These are phyloP conservation scores for Pterulicium gracile DNA, from an alignment of 1,284 basidiomycete genomes.

Conservation along the genomic window DNA sequence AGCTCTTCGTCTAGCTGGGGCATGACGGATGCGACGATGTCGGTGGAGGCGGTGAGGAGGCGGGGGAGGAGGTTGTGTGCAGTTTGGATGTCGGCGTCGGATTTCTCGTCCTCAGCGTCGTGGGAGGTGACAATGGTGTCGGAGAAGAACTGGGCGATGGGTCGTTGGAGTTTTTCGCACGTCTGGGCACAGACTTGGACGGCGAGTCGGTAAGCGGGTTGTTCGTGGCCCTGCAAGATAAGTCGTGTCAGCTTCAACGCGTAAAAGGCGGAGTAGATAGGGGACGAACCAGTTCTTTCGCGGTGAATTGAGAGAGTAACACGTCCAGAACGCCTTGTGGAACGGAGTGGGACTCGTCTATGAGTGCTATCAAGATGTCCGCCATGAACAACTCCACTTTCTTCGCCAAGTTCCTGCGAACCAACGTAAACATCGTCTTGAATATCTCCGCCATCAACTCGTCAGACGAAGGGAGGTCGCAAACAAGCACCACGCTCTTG, in stretches of 20 bases:
- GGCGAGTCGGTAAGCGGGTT: constrained; percentile 77
- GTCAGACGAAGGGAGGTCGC: constrained; percentile 82
- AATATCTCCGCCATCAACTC: constrained; percentile 82
- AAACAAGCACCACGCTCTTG: constrained; percentile 90
- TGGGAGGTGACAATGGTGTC: constrained; percentile 67
- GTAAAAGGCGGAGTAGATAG: background rate
- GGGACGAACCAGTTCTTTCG: constrained; percentile 53
- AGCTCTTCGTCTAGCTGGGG: constrained; percentile 92
- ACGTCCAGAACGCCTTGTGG: constrained; percentile 74
- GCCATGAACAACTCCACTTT: constrained; percentile 84
- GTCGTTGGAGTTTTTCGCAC: constrained; percentile 80
- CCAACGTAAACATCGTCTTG: constrained; percentile 71
- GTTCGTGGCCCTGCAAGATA: constrained; percentile 49
- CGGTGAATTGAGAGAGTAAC: constrained; percentile 80
- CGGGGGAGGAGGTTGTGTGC: constrained; percentile 84
- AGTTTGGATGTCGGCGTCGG: constrained; percentile 42
- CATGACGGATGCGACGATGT: constrained; percentile 80
- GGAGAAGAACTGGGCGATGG: constrained; percentile 86
- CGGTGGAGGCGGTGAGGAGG: constrained; percentile 74
- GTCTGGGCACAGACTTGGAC: constrained; percentile 81
- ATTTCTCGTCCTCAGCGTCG: constrained; percentile 42
- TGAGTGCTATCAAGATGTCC: constrained; percentile 81
- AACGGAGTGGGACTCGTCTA: constrained; percentile 76
- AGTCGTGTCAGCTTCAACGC: background rate
- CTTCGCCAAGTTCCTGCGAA: constrained; percentile 76